These are phyloP conservation scores for Yamadazyma oceani DNA, from an alignment of 1,139 yeast species.

Conservation along the genomic window DNA sequence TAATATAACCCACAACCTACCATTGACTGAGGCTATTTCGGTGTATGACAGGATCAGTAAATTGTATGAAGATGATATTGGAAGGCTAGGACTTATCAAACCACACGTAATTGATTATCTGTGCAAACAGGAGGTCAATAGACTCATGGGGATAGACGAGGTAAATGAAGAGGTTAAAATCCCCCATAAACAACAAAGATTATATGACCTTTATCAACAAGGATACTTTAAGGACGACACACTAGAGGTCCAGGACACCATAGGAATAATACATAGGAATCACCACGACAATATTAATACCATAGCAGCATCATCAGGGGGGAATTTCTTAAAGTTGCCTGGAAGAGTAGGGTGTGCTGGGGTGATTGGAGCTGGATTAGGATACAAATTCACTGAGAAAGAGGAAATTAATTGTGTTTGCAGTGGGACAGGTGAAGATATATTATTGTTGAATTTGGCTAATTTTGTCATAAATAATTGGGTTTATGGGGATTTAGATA, in stretches of 20 bases:
- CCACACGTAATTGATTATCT: slow-evolving; percentile 24
- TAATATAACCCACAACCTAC: slow-evolving; percentile 24
- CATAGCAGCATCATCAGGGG: slow-evolving; percentile 51
- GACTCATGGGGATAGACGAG: slow-evolving; percentile 6
- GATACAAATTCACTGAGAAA: slow-evolving; percentile 15
- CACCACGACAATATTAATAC: slow-evolving; percentile 15
- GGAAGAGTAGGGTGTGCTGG: slow-evolving; percentile 59
- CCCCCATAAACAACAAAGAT: slow-evolving; percentile 7
- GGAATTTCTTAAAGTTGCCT: slow-evolving; percentile 48
- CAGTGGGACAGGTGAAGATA: slow-evolving; percentile 60
- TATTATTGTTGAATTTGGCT: slow-evolving; percentile 43
- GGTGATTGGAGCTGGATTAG: slow-evolving; percentile 46
- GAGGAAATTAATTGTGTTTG: slow-evolving; percentile 41
- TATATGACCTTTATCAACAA: slow-evolving; percentile 16
- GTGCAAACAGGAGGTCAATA: slow-evolving; percentile 9
- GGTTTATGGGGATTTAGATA: not conserved
- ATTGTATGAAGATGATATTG: slow-evolving; percentile 12
- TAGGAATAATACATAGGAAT: slow-evolving; percentile 27
- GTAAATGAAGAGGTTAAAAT: slow-evolving; percentile 5
- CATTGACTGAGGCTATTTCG: slow-evolving; percentile 23
- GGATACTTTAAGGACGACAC: slow-evolving; percentile 9
- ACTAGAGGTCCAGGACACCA: slow-evolving; percentile 29
- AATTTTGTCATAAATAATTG: slow-evolving; percentile 17
- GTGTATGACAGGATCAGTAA: slow-evolving; percentile 18
- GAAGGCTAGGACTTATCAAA: slow-evolving; percentile 23